Evolutionary conservation across 768 basidiomycete species (phyloP), one percentile per base, ranked within the genome.

Genomic region (Lepiota brunneoincarnata): DNA sequence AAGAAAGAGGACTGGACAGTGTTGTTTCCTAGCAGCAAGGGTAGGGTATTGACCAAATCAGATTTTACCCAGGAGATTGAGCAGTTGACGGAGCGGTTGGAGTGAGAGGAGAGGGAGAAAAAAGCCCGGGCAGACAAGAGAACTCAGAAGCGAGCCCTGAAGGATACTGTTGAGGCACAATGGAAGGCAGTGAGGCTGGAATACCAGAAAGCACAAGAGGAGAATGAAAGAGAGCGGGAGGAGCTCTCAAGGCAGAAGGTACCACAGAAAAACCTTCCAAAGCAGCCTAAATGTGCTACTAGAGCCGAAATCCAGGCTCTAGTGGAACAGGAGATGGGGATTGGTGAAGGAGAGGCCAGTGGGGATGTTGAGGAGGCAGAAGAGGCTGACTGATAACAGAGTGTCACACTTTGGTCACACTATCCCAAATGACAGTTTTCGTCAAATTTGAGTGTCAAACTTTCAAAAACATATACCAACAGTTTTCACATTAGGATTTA

Each of bases 11-110:
- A 51, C 31, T 1, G 2, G 6, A 51, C 39, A 38, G 14, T 51
- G 20, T 21, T 51, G 31, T 51, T 51, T 42, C 50, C 40, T 38
- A 11, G 36, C 12, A n/a, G n/a, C n/a, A n/a, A n/a, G n/a, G n/a
- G n/a, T n/a, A n/a, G n/a, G n/a, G n/a, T n/a, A n/a, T n/a, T 51
- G 12, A 51, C 50, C 7, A 24, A 40, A 6, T 20, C 26, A 17
- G 39, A 41, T n/a, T 51, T 51, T 28, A 51, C 24, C 12, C 14
- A 28, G 14, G 38, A 10, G 11, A 31, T 42, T 23, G 34, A 40
- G 10, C 10, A 12, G 6, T 39, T 41, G 39, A 23, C 38, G 18
- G 50, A 38, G 23, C 4, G 20, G 14, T 17, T 40, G 15, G 50
- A 14, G 18, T 4, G 42, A 26, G 39, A 51, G 20, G 39, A 23